Base-by-base conservation (phyloP, 192 early-diverging fungal species). In the Linderina pennispora region DNA sequence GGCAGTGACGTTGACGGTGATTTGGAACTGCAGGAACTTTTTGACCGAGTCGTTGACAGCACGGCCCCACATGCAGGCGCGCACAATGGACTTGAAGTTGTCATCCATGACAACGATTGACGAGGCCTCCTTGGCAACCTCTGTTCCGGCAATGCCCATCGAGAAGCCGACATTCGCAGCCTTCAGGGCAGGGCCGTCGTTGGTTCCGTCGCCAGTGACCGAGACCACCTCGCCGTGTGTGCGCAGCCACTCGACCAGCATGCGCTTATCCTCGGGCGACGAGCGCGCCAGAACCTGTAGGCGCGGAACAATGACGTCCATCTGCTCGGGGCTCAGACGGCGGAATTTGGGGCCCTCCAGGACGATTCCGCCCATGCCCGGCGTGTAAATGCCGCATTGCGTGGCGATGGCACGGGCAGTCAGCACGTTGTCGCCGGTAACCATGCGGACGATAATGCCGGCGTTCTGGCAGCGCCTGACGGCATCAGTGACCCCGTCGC, bases 61-160 rank as follows among this genome's bases (percentile, higher is more conserved):
- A 16, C 94, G 80, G 20, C 97, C 97, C 97, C 97, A 99, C 63
- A 98, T 79, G 37, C 94, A 87, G 26, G 97, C 94, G 45, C 93
- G 95, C 53, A 97, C 90, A 46, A 99, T 88, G 40, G 89, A 92
- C 2, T 87, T 85, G 67, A 99, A 99, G 66, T 99, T 97, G 71
- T 99, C 97, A 54, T 99, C 96, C 79, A 99, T 87, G 40, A 98
- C 66, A 42, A 97, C 88, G 56, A 99, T 98, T 21, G 85, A 81
- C n/a, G 91, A 94, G 1, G 97, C 97, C 65, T 99, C 97, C 71
- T 99, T 99, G 36, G 97, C 97, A 14, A 99, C 94, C 60, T 97
- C 94, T 7, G 95, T 99, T 24, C 97, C 97, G 6, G 97, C 85
- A 66, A 99, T 99, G 18, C 97, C 97, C 97, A 99, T 99, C 22